Evolutionary conservation across 169 alveolate genomes (phyloP).

Genomic region (Besnoitia besnoiti): DNA sequence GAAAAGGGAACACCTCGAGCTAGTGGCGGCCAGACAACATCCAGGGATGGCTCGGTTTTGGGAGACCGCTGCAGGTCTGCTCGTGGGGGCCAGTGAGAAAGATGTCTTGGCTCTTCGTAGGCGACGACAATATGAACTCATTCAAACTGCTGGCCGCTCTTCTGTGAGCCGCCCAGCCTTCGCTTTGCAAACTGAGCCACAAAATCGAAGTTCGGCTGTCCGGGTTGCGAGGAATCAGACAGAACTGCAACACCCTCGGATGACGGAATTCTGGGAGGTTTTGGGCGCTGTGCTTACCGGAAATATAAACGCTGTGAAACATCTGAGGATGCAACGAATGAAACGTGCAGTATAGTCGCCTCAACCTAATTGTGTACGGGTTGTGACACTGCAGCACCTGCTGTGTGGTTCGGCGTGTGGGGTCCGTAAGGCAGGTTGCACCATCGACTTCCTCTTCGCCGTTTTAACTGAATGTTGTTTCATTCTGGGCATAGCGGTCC

Average conservation of each 20-base stretch:
- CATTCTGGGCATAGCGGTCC: neutral
- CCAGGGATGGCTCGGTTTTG: neutral
- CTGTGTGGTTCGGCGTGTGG: neutral
- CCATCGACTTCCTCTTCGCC: too few relatives aligned
- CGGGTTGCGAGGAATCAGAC: neutral
- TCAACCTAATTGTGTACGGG: neutral
- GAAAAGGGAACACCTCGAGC: neutral
- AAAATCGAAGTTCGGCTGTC: neutral
- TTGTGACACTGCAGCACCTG: neutral
- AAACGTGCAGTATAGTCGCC: neutral
- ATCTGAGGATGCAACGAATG: neutral
- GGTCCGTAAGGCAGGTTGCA: too few relatives aligned
- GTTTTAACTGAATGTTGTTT: too few relatives aligned
- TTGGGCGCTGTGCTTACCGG: conserved; percentile 19
- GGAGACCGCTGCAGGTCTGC: conserved; percentile 34
- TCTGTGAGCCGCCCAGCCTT: neutral
- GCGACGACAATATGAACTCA: neutral
- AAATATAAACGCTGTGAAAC: neutral
- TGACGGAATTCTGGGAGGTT: conserved; percentile 13
- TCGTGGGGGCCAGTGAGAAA: neutral
- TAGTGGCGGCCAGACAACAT: neutral
- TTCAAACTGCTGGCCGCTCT: neutral
- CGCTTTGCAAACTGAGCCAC: neutral
- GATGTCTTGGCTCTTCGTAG: neutral
- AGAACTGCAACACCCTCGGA: neutral